Conservation (phyloP, 495 filamentous ascomycete genomes). For the Penicillium cataractarum region DNA sequence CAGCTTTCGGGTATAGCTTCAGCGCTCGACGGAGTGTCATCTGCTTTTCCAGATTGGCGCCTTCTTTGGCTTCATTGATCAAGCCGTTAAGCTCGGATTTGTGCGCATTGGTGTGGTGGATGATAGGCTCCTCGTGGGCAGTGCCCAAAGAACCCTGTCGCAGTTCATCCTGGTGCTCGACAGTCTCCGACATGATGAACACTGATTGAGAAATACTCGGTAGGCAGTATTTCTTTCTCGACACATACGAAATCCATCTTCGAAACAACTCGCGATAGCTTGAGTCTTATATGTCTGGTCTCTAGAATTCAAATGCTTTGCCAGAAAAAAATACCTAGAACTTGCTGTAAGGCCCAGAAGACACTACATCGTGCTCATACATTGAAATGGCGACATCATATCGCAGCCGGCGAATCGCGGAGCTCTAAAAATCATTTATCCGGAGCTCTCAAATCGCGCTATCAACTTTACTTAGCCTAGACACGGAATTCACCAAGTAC, state of each 20-base stretch:
- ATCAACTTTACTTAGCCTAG: background rate
- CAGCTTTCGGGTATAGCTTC: background rate
- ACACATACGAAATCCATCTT: background rate
- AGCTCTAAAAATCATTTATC: background rate
- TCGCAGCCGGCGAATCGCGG: background rate
- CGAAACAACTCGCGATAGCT: background rate
- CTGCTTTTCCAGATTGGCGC: slow-evolving; percentile 1
- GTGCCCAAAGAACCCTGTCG: background rate
- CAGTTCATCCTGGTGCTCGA: background rate
- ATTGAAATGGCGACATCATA: background rate
- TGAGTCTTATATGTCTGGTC: background rate
- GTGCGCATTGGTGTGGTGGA: background rate
- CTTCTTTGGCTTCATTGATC: background rate
- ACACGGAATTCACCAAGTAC: background rate
- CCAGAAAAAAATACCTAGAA: background rate
- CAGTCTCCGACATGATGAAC: background rate
- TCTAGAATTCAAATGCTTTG: background rate
- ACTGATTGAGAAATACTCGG: background rate
- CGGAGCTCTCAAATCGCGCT: background rate
- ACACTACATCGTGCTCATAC: background rate
- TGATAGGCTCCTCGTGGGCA: background rate
- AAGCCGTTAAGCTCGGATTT: background rate
- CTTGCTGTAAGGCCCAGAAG: background rate
- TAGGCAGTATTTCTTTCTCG: background rate
- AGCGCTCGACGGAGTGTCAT: background rate